Evolutionary conservation across 2,329 filamentous ascomycete species (phyloP), one percentile per base, ranked within the genome.

Genomic region (Colletotrichum chrysophilum): DNA sequence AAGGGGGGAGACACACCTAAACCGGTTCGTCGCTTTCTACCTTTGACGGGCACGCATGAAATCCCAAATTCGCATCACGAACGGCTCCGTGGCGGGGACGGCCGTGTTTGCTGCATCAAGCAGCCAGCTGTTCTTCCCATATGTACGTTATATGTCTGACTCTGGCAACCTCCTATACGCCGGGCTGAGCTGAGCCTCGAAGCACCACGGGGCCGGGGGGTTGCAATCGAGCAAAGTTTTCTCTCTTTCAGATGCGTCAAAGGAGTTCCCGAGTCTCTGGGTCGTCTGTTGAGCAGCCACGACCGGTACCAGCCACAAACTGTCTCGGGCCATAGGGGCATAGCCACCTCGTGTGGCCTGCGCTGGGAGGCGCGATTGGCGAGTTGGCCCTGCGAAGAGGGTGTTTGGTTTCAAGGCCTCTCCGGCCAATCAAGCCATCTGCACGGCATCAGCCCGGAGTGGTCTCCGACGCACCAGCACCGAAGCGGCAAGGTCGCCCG

Each of bases 381-480:
- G 65, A 70, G 38, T 28, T 70, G 61, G 70, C 67, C 64, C 60
- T 43, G 30, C 18, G 10, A 38, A 32, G 74, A 64, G 52, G 48
- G 58, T 75, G 65, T 66, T 70, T 55, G 36, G 60, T 60, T 70
- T 38, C 66, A 55, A 56, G 60, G 55, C n/a, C 7, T 5, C 12
- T 16, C 48, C 61, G 48, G 55, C 74, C 74, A 76, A 76, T 75
- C 60, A 70, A 32, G 30, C 52, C 24, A 28, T 52, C 62, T 65
- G 60, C 60, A 43, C 28, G 30, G 7, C n/a, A 18, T 55, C 28
- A n/a, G 16, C 30, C 36, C 70, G 74, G 71, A 76, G 65, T n/a
- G 21, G 48, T 76, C 74, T 70, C 74, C 71, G 70, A 76, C 71
- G 18, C 71, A 70, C 74, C 71, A 76, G 61, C 26, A 74, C 74